These are phyloP conservation scores for Ceratonia siliqua DNA, from an alignment of 306 rosid species.

Conservation along the genomic window DNA sequence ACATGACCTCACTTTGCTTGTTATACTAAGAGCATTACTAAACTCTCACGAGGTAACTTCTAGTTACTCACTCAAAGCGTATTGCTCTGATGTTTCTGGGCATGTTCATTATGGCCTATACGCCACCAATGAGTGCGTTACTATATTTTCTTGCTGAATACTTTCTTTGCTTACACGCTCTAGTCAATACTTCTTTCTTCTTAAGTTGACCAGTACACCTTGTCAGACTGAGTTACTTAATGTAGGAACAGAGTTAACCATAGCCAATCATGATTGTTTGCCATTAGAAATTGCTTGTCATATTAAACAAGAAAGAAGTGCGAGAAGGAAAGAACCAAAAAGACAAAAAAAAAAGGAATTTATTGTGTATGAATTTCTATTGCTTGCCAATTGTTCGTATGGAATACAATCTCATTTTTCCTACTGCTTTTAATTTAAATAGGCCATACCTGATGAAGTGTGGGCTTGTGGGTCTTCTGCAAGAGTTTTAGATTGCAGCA, in stretches of 20 bases:
- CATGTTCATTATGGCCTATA: too few relatives aligned
- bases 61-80: too few relatives aligned
- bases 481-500: slow-evolving; percentile 71
- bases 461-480: slow-evolving; percentile 70
- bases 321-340: not conserved
- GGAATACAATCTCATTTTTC: slow-evolving; percentile 16
- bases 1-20: too few relatives aligned
- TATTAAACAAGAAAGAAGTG: not conserved
- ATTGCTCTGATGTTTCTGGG: too few relatives aligned
- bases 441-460: slow-evolving; percentile 84
- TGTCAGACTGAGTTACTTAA: too few relatives aligned
- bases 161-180: too few relatives aligned
- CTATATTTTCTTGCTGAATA: too few relatives aligned
- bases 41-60: too few relatives aligned
- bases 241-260: not conserved
- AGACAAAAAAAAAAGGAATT: not conserved
- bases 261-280: not conserved
- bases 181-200: too few relatives aligned
- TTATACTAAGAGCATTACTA: too few relatives aligned
- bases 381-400: slow-evolving; percentile 12
- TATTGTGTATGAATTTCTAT: not conserved
- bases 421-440: slow-evolving; percentile 26
- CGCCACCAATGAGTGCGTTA: too few relatives aligned
- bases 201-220: too few relatives aligned
- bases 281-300: not conserved